Conservation (phyloP, 495 filamentous ascomycete genomes). For the Penicillium herquei region DNA sequence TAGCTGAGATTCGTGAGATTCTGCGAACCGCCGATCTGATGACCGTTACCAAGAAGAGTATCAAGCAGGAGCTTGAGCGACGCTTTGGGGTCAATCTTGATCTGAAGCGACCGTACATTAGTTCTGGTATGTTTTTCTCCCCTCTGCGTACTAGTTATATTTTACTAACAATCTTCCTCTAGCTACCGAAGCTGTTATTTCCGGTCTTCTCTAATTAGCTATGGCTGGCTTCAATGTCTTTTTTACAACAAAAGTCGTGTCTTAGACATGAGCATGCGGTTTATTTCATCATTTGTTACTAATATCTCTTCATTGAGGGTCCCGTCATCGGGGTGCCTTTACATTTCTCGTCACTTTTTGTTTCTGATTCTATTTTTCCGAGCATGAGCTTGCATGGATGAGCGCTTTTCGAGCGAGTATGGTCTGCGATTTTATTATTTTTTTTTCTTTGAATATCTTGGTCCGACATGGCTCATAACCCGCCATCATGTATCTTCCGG, state of each 20-base stretch:
- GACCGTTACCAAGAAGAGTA: conserved; percentile 97
- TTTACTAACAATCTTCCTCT: conserved; percentile 36
- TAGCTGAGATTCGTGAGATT: conserved; percentile 93
- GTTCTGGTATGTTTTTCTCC: conserved; percentile 62
- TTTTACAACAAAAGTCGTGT: neutral
- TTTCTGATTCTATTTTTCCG: conserved; percentile 7
- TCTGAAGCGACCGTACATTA: conserved; percentile 83
- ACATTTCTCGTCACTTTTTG: neutral
- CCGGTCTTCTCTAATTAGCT: conserved; percentile 58
- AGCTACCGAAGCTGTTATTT: conserved; percentile 74
- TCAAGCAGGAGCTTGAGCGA: conserved; percentile 89
- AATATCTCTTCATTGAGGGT: conserved; percentile 3
- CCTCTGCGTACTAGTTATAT: conserved; percentile 4
- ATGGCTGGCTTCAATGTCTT: neutral
- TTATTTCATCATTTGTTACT: conserved; percentile 14
- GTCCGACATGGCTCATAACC: conserved; percentile 10
- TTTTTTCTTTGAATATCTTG: conserved; percentile 12
- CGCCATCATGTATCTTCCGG: conserved; percentile 2
- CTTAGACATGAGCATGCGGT: neutral
- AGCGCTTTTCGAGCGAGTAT: conserved; percentile 18
- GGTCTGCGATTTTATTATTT: conserved; percentile 2
- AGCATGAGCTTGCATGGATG: conserved; percentile 21
- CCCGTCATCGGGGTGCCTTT: no score
- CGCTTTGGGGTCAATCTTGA: conserved; percentile 83
- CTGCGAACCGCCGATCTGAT: conserved; percentile 89